Evolutionary conservation across 176 grass and related monocot species (phyloP).

Genomic region (Guadua angustifolia): DNA sequence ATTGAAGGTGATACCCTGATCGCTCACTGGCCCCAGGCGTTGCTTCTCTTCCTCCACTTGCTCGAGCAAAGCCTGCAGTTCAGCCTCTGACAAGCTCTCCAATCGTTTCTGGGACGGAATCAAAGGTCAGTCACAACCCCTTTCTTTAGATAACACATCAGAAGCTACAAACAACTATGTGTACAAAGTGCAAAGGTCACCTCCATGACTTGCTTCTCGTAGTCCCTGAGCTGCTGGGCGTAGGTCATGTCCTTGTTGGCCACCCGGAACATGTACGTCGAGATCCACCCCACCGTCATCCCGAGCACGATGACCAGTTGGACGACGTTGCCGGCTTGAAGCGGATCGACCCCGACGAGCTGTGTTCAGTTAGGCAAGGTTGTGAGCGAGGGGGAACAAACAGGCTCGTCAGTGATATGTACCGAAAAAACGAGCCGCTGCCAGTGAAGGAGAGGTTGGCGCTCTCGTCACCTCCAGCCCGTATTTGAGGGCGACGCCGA

Average conservation of each 20-base stretch:
- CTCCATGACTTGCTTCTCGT: slow-evolving; percentile 99
- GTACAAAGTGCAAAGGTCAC: slow-evolving; percentile 14
- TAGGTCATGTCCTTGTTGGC: slow-evolving; percentile 99
- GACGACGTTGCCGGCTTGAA: slow-evolving; percentile 96
- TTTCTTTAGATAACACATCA: neutral
- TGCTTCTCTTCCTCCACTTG: slow-evolving; percentile 93
- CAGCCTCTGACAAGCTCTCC: slow-evolving; percentile 84
- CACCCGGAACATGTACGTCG: slow-evolving; percentile 92
- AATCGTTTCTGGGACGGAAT: slow-evolving; percentile 70
- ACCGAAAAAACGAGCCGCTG: neutral
- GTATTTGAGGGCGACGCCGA: slow-evolving; percentile 72
- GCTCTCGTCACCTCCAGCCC: slow-evolving; percentile 72
- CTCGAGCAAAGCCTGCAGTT: slow-evolving; percentile 82
- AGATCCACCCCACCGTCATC: slow-evolving; percentile 92
- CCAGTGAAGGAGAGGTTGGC: neutral
- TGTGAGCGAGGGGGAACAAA: neutral
- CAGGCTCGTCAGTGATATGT: neutral
- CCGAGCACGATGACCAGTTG: slow-evolving; percentile 89
- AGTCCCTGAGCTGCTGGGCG: slow-evolving; percentile 89
- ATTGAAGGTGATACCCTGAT: slow-evolving; percentile 41
- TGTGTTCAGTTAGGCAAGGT: slow-evolving; percentile 35
- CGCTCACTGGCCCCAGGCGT: slow-evolving; percentile 38
- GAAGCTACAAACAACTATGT: too few species aligned
- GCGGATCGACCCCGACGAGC: slow-evolving; percentile 75
- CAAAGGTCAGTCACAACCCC: neutral